These are phyloP conservation scores for Auxenochlorella pyrenoidosa DNA, from an alignment of 139 green algal genomes.

Conservation along the genomic window DNA sequence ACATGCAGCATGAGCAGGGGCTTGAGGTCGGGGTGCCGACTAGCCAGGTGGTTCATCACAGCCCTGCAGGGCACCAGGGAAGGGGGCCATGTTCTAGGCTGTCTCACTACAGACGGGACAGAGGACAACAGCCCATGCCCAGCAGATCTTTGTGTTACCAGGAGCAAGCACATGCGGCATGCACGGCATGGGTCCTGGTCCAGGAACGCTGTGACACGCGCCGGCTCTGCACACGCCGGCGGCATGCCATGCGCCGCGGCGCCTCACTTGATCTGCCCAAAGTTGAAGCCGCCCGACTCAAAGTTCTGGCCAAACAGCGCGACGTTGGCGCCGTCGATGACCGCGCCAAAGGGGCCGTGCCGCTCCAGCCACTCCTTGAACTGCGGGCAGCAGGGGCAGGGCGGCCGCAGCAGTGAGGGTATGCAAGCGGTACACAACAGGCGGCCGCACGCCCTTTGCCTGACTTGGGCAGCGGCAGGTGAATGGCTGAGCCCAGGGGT, in stretches of 20 bases:
- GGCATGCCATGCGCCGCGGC: too few species aligned
- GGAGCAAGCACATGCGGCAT: too few species aligned
- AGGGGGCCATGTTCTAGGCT: neutral
- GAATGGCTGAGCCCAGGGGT: too few species aligned
- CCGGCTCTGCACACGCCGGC: too few species aligned
- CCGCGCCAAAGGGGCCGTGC: slow-evolving; percentile 74
- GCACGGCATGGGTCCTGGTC: neutral
- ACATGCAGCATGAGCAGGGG: slow-evolving; percentile 79
- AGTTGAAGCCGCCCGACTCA: slow-evolving; percentile 75
- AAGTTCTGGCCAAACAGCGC: slow-evolving; percentile 88
- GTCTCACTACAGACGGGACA: neutral
- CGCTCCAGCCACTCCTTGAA: slow-evolving; percentile 69
- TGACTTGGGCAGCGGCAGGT: too few species aligned
- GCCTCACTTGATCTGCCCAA: slow-evolving; percentile 72
- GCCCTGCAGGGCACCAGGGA: neutral
- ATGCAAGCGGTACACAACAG: neutral
- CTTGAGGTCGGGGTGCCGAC: slow-evolving; percentile 45
- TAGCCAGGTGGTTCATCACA: slow-evolving; percentile 44
- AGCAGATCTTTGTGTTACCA: too few species aligned
- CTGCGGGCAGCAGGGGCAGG: neutral
- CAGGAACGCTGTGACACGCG: too few species aligned
- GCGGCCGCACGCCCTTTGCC: too few species aligned
- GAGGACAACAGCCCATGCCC: too few species aligned
- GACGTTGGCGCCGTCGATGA: slow-evolving; percentile 91
- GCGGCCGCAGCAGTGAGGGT: neutral